phyloP scores from a whole-genome alignment of 352 stramenopile genomes.

The Peronospora tabacina region DNA sequence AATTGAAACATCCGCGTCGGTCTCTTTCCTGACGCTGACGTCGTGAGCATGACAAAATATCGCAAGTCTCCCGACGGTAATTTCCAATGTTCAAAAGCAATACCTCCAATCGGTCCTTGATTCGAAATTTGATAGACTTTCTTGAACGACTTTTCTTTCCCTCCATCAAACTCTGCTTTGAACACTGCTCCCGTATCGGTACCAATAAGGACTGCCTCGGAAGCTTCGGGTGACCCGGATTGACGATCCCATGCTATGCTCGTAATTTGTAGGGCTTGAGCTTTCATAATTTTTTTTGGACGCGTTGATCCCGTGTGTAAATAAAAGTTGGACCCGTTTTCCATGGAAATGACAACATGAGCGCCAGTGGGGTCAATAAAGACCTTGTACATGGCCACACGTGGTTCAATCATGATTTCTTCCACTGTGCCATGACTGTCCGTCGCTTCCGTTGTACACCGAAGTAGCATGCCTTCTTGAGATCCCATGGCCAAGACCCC shows the following conservation, averaged over 20 bases:
- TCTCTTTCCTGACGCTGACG: constrained; percentile 73
- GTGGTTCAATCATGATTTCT: constrained; percentile 87
- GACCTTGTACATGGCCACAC: constrained; percentile 70
- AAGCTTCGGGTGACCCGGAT: constrained; percentile 45
- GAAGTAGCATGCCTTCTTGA: constrained; percentile 70
- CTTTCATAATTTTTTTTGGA: constrained; percentile 84
- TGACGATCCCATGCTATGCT: constrained; percentile 82
- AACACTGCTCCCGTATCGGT: constrained; percentile 73
- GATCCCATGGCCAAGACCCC: constrained; percentile 76
- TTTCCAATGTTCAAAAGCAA: constrained; percentile 80
- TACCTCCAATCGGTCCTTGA: constrained; percentile 69
- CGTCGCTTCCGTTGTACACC: constrained; percentile 70
- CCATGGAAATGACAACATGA: constrained; percentile 80
- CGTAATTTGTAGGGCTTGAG: constrained; percentile 63
- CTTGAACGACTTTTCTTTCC: constrained; percentile 81
- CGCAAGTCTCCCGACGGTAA: constrained; percentile 42
- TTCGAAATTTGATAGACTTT: constrained; percentile 88
- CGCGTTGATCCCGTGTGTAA: constrained; percentile 63
- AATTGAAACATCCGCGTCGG: constrained; percentile 91
- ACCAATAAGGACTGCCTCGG: constrained; percentile 69
- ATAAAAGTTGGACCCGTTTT: constrained; percentile 86
- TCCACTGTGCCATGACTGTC: constrained; percentile 65
- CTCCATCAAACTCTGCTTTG: constrained; percentile 76
- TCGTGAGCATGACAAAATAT: constrained; percentile 81
- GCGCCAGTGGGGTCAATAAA: constrained; percentile 78